Conservation (phyloP, 305 asterid genomes). For the Solanum chacoense region DNA sequence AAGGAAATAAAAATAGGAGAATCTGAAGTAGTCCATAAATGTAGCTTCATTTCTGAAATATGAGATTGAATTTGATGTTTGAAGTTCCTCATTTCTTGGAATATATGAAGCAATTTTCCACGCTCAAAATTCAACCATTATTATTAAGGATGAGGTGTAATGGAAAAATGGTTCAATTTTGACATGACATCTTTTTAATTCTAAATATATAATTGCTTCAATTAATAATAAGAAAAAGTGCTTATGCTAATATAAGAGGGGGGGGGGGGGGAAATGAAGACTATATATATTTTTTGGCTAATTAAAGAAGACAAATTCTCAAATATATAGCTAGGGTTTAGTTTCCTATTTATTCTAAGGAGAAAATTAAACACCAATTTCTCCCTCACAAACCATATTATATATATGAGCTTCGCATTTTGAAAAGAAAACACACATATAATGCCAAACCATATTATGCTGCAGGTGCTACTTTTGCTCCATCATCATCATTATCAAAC, state of each 20-base stretch:
- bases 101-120: neutral
- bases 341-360: neutral
- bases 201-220: neutral
- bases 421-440: neutral
- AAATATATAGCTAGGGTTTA: neutral
- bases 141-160: neutral
- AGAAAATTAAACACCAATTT: neutral
- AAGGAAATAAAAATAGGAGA: neutral
- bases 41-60: no score
- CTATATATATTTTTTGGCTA: neutral
- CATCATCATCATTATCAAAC: neutral
- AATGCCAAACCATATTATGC: neutral
- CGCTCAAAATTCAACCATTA: neutral
- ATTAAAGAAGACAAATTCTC: neutral
- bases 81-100: neutral
- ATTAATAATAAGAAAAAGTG: neutral
- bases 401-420: neutral
- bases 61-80: neutral
- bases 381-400: neutral
- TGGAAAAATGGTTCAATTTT: neutral
- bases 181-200: neutral
- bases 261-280: no score
- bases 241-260: neutral
- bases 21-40: neutral
- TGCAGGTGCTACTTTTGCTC: neutral